These are phyloP conservation scores for Gentiana straminea DNA, from an alignment of 257 asterid species.

Conservation along the genomic window DNA sequence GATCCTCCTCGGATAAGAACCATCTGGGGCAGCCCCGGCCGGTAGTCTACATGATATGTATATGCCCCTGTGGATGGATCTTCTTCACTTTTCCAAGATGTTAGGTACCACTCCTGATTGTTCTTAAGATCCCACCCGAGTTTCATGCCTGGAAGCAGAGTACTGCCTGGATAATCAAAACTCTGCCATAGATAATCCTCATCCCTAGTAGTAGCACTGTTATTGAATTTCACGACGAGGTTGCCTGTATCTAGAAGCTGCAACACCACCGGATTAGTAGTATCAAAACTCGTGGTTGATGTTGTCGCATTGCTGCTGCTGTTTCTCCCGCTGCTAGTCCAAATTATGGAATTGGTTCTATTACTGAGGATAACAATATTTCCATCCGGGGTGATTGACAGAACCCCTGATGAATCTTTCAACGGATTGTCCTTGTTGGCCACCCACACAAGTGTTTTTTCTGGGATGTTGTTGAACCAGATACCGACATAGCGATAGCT, in stretches of 20 bases:
- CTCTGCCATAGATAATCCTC: constrained; percentile 25
- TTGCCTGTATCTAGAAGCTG: constrained; percentile 32
- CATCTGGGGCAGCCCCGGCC: constrained; percentile 18
- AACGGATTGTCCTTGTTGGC: constrained; percentile 24
- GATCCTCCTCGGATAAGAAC: constrained; percentile 19
- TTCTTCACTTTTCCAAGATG: constrained; percentile 25
- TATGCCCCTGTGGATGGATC: constrained; percentile 26
- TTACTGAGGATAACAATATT: constrained; percentile 9
- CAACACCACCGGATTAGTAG: constrained; percentile 12
- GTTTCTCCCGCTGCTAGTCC: constrained; percentile 14
- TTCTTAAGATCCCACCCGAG: constrained; percentile 24
- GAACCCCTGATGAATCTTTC: constrained; percentile 14
- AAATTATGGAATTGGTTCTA: constrained; percentile 12
- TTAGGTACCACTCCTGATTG: constrained; percentile 18
- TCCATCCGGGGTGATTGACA: constrained; percentile 15
- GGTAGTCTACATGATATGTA: constrained; percentile 15
- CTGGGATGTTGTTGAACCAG: constrained; percentile 29
- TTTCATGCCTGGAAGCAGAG: constrained; percentile 33
- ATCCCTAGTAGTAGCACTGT: background rate
- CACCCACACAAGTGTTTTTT: constrained; percentile 26
- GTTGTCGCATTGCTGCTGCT: background rate
- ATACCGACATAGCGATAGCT: constrained; percentile 10
- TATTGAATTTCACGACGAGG: constrained; percentile 17
- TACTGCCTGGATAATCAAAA: constrained; percentile 33
- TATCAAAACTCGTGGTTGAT: constrained; percentile 2